Percentiles rank a stretch among this genome's conserved stretches.
Evolutionary conservation across 2,329 filamentous ascomycete species (phyloP).

Genomic region (Colletotrichum liriopes): DNA sequence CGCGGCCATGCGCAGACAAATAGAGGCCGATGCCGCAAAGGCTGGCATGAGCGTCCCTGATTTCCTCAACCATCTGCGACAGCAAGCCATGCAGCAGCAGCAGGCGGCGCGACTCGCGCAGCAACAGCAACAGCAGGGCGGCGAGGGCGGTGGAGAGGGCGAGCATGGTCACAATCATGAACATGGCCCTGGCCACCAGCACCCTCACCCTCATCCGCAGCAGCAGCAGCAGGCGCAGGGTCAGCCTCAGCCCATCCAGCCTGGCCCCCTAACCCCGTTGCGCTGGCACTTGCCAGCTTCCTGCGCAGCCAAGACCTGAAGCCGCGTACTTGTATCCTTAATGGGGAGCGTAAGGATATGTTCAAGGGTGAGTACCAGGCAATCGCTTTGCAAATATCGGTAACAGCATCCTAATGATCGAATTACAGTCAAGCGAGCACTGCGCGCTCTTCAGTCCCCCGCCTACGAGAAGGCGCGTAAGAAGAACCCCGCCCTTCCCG

Average conservation of each 20-base stretch:
- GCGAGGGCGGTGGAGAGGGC: conserved; percentile 38
- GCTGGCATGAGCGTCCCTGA: conserved; percentile 88
- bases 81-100: conserved; percentile 68
- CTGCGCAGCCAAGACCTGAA: conserved; percentile 89
- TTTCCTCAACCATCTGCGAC: conserved; percentile 81
- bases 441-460: conserved; percentile 89
- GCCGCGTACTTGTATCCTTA: conserved; percentile 90
- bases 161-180: conserved; percentile 49
- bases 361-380: conserved; percentile 80
- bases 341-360: conserved; percentile 98
- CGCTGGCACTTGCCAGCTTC: conserved; percentile 91
- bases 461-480: conserved; percentile 91
- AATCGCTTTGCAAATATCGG: background rate
- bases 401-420: background rate
- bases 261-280: conserved; percentile 91
- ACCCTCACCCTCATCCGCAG: conserved; percentile 49
- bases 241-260: conserved; percentile 78
- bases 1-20: conserved; percentile 84
- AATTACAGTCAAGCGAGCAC: conserved; percentile 88
- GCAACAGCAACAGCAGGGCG: conserved; percentile 51
- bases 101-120: conserved; percentile 60
- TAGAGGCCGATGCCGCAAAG: conserved; percentile 86
- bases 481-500: conserved; percentile 91
- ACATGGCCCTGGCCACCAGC: conserved; percentile 46
- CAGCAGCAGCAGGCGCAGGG: conserved; percentile 53